Evolutionary conservation across 1,284 basidiomycete genomes (phyloP).

Genomic region (Salmacisia buchloeana): DNA sequence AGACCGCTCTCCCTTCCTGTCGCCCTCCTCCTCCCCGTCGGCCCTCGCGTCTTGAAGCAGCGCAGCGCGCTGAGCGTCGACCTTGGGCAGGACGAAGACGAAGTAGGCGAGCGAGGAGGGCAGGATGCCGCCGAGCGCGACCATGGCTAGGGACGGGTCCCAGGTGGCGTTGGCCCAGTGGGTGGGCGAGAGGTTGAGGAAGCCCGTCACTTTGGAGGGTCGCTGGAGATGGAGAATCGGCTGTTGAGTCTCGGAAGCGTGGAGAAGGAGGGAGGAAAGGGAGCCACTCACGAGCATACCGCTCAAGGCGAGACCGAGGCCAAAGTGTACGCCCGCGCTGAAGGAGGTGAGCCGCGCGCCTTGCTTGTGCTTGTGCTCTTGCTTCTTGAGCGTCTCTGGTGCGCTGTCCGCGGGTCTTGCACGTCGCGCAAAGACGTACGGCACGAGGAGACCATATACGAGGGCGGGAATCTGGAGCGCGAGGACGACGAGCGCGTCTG

Average conservation of each 20-base stretch:
- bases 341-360: slow-evolving; percentile 33
- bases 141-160: slow-evolving; percentile 54
- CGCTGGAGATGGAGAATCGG: slow-evolving; percentile 15
- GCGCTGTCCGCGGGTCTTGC: neutral
- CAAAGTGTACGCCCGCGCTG: slow-evolving; percentile 38
- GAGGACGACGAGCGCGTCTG: slow-evolving; percentile 18
- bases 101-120: slow-evolving; percentile 52
- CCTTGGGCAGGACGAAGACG: slow-evolving; percentile 18
- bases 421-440: neutral
- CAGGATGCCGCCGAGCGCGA: slow-evolving; percentile 54
- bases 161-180: slow-evolving; percentile 28
- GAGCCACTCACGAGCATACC: slow-evolving; percentile 39
- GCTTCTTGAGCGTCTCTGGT: neutral
- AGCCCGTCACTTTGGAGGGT: slow-evolving; percentile 37
- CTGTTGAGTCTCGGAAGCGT: slow-evolving; percentile 10
- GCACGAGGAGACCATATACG: slow-evolving; percentile 18
- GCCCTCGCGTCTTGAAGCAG: slow-evolving; percentile 11
- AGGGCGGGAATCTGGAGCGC: slow-evolving; percentile 35
- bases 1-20: neutral
- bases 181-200: slow-evolving; percentile 26
- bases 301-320: slow-evolving; percentile 43
- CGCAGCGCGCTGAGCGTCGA: slow-evolving; percentile 13
- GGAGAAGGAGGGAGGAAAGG: slow-evolving; percentile 18
- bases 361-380: slow-evolving; percentile 7
- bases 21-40: neutral